Evolutionary conservation across 805 yeast species (phyloP).

Genomic region (Spencermartinsiella europaea): DNA sequence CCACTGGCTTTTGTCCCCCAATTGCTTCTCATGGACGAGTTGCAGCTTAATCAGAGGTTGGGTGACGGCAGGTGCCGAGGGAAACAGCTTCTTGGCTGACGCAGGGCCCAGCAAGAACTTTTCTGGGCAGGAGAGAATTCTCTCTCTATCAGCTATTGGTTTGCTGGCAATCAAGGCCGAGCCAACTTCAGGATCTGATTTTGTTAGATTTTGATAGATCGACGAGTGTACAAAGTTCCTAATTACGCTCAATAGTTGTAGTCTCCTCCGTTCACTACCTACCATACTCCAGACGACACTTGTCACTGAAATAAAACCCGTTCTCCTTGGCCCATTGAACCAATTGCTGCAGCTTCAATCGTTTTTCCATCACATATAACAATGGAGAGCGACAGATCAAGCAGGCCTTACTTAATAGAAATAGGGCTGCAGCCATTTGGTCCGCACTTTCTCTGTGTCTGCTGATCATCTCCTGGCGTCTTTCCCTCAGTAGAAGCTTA

Average conservation of each 20-base stretch:
- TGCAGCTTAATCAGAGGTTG: conserved; percentile 18
- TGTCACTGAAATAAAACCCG: background rate
- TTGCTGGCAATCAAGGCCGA: conserved; percentile 13
- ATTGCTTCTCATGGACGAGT: conserved; percentile 15
- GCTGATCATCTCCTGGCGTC: too few species aligned
- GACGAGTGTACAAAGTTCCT: too few species aligned
- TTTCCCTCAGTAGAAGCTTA: too few species aligned
- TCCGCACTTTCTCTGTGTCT: background rate
- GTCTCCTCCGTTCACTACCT: background rate
- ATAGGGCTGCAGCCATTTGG: background rate
- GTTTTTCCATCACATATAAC: background rate
- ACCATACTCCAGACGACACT: background rate
- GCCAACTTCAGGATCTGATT: conserved; percentile 10
- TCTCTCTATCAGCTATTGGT: conserved; percentile 11
- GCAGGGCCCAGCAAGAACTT: conserved; percentile 18
- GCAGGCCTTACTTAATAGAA: background rate
- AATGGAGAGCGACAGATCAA: background rate
- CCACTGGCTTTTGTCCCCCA: conserved; percentile 27
- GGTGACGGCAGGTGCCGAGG: conserved; percentile 4
- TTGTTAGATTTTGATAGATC: background rate
- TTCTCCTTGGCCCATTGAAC: conserved; percentile 3
- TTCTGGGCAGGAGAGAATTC: conserved; percentile 19
- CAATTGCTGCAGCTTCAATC: background rate
- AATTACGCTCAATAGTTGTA: too few species aligned
- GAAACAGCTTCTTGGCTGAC: conserved; percentile 14